phyloP scores from a whole-genome alignment of 1,284 basidiomycete genomes.

The Leccinum angustisporum region DNA sequence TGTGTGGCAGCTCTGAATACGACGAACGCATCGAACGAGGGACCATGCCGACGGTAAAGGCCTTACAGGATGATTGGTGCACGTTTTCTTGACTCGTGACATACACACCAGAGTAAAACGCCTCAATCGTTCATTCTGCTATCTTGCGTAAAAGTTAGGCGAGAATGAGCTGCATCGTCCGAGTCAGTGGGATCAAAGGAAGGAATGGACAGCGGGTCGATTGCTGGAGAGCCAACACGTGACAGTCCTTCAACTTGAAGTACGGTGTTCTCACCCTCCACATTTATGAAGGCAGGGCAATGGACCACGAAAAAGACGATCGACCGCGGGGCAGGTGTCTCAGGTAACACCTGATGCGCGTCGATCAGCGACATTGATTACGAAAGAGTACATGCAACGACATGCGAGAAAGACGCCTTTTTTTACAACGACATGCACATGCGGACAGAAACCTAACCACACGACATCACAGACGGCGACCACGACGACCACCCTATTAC shows the following conservation, averaged over 20 bases:
- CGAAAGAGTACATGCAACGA: slow-evolving; percentile 41
- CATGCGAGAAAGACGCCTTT: slow-evolving; percentile 14
- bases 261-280: background rate
- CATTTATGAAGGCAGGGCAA: background rate
- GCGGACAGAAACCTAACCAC: slow-evolving; percentile 10
- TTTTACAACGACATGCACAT: slow-evolving; percentile 15
- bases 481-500: slow-evolving; percentile 95
- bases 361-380: slow-evolving; percentile 73
- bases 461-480: slow-evolving; percentile 86
- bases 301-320: slow-evolving; percentile 29
- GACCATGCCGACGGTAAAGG: background rate
- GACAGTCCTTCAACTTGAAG: background rate
- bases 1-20: slow-evolving; percentile 54
- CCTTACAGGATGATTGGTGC: slow-evolving; percentile 57
- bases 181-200: background rate
- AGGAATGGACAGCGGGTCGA: background rate
- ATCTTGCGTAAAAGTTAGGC: slow-evolving; percentile 64
- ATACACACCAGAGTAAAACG: slow-evolving; percentile 61
- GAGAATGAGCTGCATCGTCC: slow-evolving; percentile 49
- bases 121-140: slow-evolving; percentile 61
- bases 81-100: slow-evolving; percentile 46
- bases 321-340: slow-evolving; percentile 75
- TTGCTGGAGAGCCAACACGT: background rate
- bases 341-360: slow-evolving; percentile 65
- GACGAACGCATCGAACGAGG: background rate